phyloP scores from a whole-genome alignment of 805 yeast genomes.

The Monosporozyma siamensis region DNA sequence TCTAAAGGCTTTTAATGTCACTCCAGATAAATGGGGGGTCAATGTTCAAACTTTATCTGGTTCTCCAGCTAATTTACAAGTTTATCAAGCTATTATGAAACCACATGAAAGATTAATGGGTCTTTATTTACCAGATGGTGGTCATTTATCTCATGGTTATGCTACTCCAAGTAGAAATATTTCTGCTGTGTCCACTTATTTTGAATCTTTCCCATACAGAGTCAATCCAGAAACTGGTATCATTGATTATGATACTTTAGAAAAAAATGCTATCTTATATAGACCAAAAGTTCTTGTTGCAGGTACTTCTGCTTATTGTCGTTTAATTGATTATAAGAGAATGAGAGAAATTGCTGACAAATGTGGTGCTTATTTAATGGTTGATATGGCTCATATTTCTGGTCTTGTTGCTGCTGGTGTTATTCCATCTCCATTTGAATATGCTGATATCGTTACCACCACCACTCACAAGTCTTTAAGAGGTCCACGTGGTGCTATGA shows the following conservation, averaged over 20 bases:
- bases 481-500: constrained; percentile 99
- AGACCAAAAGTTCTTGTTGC: constrained; percentile 96
- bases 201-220: constrained; percentile 98
- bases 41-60: constrained; percentile 95
- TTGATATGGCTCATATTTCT: constrained; percentile 98
- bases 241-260: constrained; percentile 93
- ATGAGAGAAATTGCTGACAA: constrained; percentile 94
- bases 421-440: constrained; percentile 91
- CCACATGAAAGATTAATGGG: constrained; percentile 98
- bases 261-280: constrained; percentile 79
- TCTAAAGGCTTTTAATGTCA: constrained; percentile 72
- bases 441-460: constrained; percentile 95
- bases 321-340: constrained; percentile 92
- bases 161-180: constrained; percentile 91
- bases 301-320: constrained; percentile 97
- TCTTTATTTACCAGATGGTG: constrained; percentile 96
- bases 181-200: constrained; percentile 91
- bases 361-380: constrained; percentile 92
- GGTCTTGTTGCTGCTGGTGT: constrained; percentile 95
- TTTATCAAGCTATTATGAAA: constrained; percentile 88
- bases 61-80: constrained; percentile 96
- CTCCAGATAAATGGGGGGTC: constrained; percentile 89
- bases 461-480: constrained; percentile 97
- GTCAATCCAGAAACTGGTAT: constrained; percentile 85
- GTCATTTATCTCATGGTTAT: constrained; percentile 97